Percentiles rank a stretch among this genome's conserved stretches.
Conservation (phyloP, 352 stramenopile species). For the Globisporangium heterothallicum region DNA sequence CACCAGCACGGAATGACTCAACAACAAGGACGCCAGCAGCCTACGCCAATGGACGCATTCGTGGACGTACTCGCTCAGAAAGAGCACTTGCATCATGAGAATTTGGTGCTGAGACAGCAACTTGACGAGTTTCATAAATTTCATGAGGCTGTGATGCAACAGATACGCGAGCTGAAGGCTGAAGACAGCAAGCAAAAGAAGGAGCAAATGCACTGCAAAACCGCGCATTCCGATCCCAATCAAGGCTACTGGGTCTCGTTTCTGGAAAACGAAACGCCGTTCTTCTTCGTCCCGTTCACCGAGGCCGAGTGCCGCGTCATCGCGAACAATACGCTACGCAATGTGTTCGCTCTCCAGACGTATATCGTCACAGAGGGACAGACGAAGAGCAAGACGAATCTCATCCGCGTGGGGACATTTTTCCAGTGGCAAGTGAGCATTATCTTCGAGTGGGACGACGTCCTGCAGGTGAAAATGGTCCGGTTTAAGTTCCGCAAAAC, state of each 20-base stretch:
- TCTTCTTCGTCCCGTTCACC: constrained; percentile 3
- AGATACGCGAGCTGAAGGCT: too few relatives aligned
- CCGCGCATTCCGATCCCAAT: too few relatives aligned
- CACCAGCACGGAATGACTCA: not conserved
- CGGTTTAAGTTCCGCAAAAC: constrained; percentile 7
- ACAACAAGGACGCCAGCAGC: too few relatives aligned
- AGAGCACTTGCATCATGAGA: not conserved
- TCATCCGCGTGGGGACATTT: not conserved
- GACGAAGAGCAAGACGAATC: too few relatives aligned
- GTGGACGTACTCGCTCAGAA: not conserved
- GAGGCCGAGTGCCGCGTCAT: not conserved
- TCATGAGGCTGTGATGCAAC: too few relatives aligned
- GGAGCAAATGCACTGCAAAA: too few relatives aligned
- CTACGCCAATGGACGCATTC: not conserved
- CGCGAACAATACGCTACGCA: not conserved
- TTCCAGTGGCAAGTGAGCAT: not conserved
- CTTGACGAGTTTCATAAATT: not conserved
- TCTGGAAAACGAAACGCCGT: not conserved
- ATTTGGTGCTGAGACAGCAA: not conserved
- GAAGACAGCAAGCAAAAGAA: too few relatives aligned
- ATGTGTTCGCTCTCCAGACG: constrained; percentile 1
- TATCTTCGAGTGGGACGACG: not conserved
- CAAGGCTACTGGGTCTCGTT: not conserved
- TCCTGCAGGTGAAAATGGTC: constrained; percentile 3
- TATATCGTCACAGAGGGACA: not conserved